These are phyloP conservation scores for Cyberlindnera lachancei DNA, from an alignment of 805 yeast species.

Conservation along the genomic window DNA sequence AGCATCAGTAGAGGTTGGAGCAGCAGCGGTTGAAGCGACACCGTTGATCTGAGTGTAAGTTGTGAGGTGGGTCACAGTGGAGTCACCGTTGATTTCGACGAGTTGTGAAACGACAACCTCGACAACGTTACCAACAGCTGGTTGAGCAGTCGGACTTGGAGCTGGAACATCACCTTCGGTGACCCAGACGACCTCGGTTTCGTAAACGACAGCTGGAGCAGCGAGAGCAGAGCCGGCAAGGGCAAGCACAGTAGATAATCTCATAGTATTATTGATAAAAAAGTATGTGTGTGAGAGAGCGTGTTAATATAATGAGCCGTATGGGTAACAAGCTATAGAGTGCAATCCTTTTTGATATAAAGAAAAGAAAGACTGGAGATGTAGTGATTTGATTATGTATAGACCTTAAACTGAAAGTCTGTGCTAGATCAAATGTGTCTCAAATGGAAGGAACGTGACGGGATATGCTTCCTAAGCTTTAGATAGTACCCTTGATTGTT, in stretches of 20 bases:
- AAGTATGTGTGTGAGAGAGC: too few species aligned
- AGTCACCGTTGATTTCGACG: conserved; percentile 14
- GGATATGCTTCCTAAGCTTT: too few species aligned
- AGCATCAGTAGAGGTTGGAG: conserved; percentile 13
- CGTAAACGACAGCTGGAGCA: conserved; percentile 21
- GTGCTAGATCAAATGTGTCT: too few species aligned
- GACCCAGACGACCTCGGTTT: conserved; percentile 21
- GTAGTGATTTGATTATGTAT: too few species aligned
- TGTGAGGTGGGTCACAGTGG: conserved; percentile 16
- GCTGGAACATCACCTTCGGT: conserved; percentile 17
- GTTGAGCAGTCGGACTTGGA: conserved; percentile 13
- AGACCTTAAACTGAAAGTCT: too few species aligned
- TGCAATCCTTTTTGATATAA: too few species aligned
- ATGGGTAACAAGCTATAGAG: too few species aligned
- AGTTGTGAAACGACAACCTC: conserved; percentile 21
- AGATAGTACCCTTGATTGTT: too few species aligned
- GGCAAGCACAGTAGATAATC: conserved; percentile 16
- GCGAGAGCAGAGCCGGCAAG: conserved; percentile 20
- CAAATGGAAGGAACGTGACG: too few species aligned
- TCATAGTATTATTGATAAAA: too few species aligned
- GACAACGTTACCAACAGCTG: conserved; percentile 16
- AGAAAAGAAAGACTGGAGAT: too few species aligned
- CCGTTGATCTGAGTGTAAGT: conserved; percentile 20
- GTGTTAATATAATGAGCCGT: too few species aligned
- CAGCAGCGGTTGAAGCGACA: conserved; percentile 15